These are phyloP conservation scores for Hymenotorrendiella dingleyae DNA, from an alignment of 2,329 filamentous ascomycete genomes.

Conservation along the genomic window DNA sequence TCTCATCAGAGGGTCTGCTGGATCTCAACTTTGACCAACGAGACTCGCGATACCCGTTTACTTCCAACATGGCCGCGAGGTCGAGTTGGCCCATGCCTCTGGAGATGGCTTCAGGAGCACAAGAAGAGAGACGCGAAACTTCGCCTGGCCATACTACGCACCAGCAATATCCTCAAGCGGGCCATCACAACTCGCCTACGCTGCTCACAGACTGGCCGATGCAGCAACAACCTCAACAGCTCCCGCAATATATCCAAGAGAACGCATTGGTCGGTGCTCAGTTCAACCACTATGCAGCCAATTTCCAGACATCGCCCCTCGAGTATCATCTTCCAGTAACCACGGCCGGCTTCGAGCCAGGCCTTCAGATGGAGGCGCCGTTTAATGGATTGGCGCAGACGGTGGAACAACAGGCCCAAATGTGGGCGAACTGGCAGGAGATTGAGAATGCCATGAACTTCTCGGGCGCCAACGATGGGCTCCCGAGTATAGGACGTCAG, in stretches of 20 bases:
- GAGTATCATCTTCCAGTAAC: slow-evolving; percentile 35
- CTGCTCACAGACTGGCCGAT: slow-evolving; percentile 58
- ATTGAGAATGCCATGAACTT: slow-evolving; percentile 64
- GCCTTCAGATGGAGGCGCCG: slow-evolving; percentile 54
- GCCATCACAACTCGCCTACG: slow-evolving; percentile 42
- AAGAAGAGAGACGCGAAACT: slow-evolving; percentile 28
- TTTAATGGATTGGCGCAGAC: slow-evolving; percentile 55
- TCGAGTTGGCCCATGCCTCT: slow-evolving; percentile 31
- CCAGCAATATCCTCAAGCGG: slow-evolving; percentile 32
- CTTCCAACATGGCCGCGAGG: slow-evolving; percentile 35
- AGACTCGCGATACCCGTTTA: slow-evolving; percentile 48
- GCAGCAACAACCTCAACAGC: slow-evolving; percentile 29
- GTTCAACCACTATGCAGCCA: slow-evolving; percentile 26
- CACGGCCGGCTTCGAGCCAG: slow-evolving; percentile 56
- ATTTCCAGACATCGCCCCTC: slow-evolving; percentile 29
- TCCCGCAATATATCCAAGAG: slow-evolving; percentile 30
- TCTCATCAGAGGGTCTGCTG: slow-evolving; percentile 56
- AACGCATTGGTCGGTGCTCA: slow-evolving; percentile 30
- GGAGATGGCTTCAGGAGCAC: slow-evolving; percentile 28
- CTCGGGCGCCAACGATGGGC: slow-evolving; percentile 38
- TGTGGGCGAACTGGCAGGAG: slow-evolving; percentile 73
- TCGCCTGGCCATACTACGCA: slow-evolving; percentile 37
- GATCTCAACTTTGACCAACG: slow-evolving; percentile 56
- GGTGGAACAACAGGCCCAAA: slow-evolving; percentile 51
- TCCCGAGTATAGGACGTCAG: slow-evolving; percentile 40